Evolutionary conservation across 257 asterid genomes (phyloP), one percentile per base, ranked within the genome.

Genomic region (Cordia subcordata): DNA sequence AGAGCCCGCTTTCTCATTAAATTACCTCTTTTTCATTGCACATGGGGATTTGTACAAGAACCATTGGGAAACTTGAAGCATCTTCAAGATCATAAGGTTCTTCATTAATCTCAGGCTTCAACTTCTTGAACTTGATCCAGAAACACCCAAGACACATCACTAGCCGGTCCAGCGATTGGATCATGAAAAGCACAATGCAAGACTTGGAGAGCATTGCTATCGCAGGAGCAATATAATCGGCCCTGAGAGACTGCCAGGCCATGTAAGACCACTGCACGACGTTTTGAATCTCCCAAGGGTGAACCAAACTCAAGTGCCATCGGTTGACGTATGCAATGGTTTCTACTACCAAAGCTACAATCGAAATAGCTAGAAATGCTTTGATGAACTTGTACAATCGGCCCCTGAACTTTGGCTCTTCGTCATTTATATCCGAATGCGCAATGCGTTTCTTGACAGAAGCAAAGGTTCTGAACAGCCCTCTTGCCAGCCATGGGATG

Each of bases 11-110:
- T 5, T n/a, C 11, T 8, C 10, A 4, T 49, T 49, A 4, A 17
- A 4, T 73, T 79, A 86, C 97, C 97, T 90, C 97, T 79, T 71
- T 90, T 62, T 90, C 97, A 68, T 86, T 89, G 84, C 97, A 84
- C 97, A 89, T 89, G 0, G 97, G 97, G 69, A 89, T 86, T 81
- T 90, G 97, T 51, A 90, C 84, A 77, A 90, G 92, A 76, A 90
- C 97, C 92, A 82, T 86, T 1, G 97, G 97, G 55, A 53, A 86
- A 51, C 70, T 75, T 2, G 82, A 76, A 38, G 75, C 88, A 58
- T 76, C 92, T 38, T 90, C 95, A 18, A 77, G 21, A 47, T 90
- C 97, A 52, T 13, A 68, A 10, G 79, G 55, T 60, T 71, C 84
- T 5, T 35, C 82, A 23, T 63, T 71, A 0, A 66, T 55, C 50